A percentile compares a stretch with the other conserved stretches of the same genome.
Evolutionary conservation across 2,329 filamentous ascomycete species (phyloP).

Genomic region (Calonectria henricotiae): DNA sequence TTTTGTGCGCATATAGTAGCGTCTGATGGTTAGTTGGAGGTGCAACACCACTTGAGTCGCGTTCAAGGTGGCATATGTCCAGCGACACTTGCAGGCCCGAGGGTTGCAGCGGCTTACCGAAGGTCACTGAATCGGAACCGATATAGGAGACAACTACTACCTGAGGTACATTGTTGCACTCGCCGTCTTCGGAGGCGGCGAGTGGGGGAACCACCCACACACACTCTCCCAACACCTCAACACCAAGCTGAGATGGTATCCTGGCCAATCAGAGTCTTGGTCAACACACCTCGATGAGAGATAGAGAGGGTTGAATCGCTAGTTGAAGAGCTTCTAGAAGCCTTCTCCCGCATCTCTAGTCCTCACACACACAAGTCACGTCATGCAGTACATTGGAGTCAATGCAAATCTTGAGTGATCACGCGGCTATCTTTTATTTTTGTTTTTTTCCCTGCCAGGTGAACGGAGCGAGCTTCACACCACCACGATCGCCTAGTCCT

Average conservation of each 20-base stretch:
- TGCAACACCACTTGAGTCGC: conserved; percentile 15
- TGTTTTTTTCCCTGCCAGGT: conserved; percentile 3
- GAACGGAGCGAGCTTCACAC: conserved; percentile 1
- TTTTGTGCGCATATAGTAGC: conserved; percentile 23
- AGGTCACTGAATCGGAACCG: conserved; percentile 17
- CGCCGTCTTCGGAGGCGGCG: conserved; percentile 20
- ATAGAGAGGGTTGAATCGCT: conserved; percentile 24
- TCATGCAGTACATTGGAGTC: conserved; percentile 28
- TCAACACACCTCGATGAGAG: conserved; percentile 16
- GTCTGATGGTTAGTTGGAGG: neutral
- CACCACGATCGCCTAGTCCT: neutral
- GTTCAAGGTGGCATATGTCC: neutral
- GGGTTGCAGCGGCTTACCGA: conserved; percentile 24
- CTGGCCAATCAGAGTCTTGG: conserved; percentile 25
- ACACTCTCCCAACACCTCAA: conserved; percentile 25
- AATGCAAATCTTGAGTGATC: conserved; percentile 38
- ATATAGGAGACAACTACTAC: conserved; percentile 17
- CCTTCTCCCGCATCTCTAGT: conserved; percentile 48
- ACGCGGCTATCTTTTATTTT: conserved; percentile 37
- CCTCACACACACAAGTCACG: conserved; percentile 28
- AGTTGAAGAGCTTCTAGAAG: conserved; percentile 46
- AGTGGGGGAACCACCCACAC: conserved; percentile 23
- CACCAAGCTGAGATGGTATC: conserved; percentile 9
- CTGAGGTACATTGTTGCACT: conserved; percentile 1
- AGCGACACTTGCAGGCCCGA: neutral